Evolutionary conservation across 2,329 filamentous ascomycete genomes (phyloP), one percentile per base, ranked within the genome.

Genomic region (Dryadomyces sulphureus): DNA sequence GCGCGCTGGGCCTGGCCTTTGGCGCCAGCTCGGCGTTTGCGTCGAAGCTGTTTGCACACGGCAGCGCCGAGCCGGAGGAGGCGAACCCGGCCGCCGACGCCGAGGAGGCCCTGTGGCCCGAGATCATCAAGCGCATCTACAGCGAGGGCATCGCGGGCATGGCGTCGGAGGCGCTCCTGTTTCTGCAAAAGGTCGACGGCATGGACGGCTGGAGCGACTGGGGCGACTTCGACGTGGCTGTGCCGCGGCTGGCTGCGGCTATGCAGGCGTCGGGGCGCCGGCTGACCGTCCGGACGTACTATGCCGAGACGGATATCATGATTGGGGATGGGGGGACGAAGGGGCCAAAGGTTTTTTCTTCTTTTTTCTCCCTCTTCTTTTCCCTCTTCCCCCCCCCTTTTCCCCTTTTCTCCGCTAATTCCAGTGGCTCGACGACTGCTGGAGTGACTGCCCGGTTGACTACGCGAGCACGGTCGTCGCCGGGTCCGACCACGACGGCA

Each of bases 391-490:
- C 7, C 25, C 11, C 11, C 25, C 11, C 25, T 27, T 27, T 11
- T 27, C 11, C 25, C 11, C 25, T 27, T 27, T 27, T 27, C 25
- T 27, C 25, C 11, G 11, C 27, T 32, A 9, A 32, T 12, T 32
- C 4, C 27, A 46, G 42, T 62, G 58, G 58, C 55, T 62, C 43
- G 54, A 57, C 24, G 34, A 46, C 14, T 59, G 56, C 48, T 62
- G 56, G 56, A 24, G 48, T 6, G 48, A 38, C 4, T 41, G 41
- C 2, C 22, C 50, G 14, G 52, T 61, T 6, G 47, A 53, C 7
- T 60, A 54, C 32, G 39, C 25, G 14, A 55, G 54, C 20, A 48
- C 45, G 5, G 51, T 53, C 2, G 52, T 59, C 7, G 41, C 51
- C 19, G 53, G 51, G 5, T 43, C 57, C 8, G 56, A 61, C 38